Percentiles rank a stretch among this genome's conserved stretches.
These are phyloP conservation scores for Fusarium ambrosium DNA, from an alignment of 2,329 filamentous ascomycete genomes.

Conservation along the genomic window DNA sequence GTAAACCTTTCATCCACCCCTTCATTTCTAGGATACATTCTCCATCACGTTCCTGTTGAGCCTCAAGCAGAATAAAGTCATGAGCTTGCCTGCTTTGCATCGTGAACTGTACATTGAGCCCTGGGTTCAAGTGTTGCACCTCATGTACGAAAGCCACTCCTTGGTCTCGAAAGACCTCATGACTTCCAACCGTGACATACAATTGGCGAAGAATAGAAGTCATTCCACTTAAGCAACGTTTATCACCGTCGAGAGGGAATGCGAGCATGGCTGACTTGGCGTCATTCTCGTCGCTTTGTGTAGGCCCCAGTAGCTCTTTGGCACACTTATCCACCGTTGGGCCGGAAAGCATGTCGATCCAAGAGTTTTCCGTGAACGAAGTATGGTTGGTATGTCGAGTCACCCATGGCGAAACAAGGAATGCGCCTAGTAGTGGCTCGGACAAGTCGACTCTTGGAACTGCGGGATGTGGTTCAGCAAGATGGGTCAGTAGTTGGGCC, in stretches of 20 bases:
- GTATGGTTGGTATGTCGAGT: background rate
- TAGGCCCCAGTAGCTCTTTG: background rate
- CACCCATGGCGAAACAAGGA: background rate
- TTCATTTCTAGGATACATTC: background rate
- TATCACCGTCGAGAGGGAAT: background rate
- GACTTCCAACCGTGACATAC: background rate
- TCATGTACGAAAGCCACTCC: background rate
- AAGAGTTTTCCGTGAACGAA: background rate
- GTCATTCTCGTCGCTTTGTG: background rate
- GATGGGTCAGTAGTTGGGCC: background rate
- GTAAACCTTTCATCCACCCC: background rate
- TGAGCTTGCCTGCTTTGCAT: background rate
- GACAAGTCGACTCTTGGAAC: background rate
- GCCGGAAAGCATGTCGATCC: background rate
- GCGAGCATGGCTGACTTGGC: background rate
- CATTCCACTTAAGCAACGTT: background rate
- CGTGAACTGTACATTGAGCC: background rate
- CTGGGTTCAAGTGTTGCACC: background rate
- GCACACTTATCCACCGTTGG: background rate
- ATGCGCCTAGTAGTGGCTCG: background rate
- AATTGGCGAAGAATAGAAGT: background rate
- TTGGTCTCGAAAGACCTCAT: background rate
- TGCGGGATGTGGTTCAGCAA: background rate
- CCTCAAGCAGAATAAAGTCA: background rate
- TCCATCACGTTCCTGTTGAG: background rate